phyloP scores from a whole-genome alignment of 306 rosid species.

The Aeschynomene evenia region DNA sequence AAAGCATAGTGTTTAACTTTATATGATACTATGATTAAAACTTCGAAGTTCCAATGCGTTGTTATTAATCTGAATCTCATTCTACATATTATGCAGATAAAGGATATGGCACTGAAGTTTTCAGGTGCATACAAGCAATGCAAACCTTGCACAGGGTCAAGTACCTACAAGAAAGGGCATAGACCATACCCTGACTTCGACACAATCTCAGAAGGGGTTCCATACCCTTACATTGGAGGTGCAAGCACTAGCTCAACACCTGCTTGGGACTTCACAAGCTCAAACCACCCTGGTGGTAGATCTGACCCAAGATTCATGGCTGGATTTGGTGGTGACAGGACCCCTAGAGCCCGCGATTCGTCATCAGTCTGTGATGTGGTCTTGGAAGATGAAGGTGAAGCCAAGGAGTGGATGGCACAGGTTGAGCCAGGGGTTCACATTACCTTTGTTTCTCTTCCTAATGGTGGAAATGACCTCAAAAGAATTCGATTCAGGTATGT shows the following conservation, averaged over 20 bases:
- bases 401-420: slow-evolving; percentile 94
- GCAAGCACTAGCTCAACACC: slow-evolving; percentile 82
- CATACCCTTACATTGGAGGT: slow-evolving; percentile 76
- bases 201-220: slow-evolving; percentile 78
- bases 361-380: slow-evolving; percentile 57
- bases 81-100: slow-evolving; percentile 52
- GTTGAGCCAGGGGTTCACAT: slow-evolving; percentile 94
- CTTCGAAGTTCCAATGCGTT: not conserved
- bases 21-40: not conserved
- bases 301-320: slow-evolving; percentile 58
- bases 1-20: not conserved
- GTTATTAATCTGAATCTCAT: slow-evolving; percentile 2
- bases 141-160: slow-evolving; percentile 73
- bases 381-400: slow-evolving; percentile 62
- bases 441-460: slow-evolving; percentile 80
- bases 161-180: slow-evolving; percentile 61
- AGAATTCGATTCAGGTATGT: slow-evolving; percentile 85
- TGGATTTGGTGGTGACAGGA: slow-evolving; percentile 42
- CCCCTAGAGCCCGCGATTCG: slow-evolving; percentile 50
- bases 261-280: slow-evolving; percentile 76
- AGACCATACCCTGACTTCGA: slow-evolving; percentile 70
- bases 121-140: slow-evolving; percentile 71
- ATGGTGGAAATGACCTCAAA: slow-evolving; percentile 85
- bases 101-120: slow-evolving; percentile 86
- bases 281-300: slow-evolving; percentile 45